Conservation (phyloP, 176 grass and related monocot species). For the Ensete ventricosum region DNA sequence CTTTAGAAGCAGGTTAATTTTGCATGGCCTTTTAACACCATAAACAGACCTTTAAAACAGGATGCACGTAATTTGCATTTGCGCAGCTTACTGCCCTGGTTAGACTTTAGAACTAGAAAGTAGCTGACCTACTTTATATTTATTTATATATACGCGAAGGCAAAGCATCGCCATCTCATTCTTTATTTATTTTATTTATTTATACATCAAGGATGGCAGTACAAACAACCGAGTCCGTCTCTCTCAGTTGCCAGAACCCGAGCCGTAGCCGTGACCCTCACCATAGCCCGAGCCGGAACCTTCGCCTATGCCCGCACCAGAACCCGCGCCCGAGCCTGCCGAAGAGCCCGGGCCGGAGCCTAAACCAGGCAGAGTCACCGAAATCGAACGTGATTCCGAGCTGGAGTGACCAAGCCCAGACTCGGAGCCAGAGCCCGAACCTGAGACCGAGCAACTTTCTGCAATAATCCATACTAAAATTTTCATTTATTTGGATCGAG, state of each 20-base stretch:
- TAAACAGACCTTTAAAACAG: too few species aligned
- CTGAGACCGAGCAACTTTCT: too few species aligned
- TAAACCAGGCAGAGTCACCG: neutral
- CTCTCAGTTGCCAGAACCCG: neutral
- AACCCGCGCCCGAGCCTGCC: constrained; percentile 6
- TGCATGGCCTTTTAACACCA: too few species aligned
- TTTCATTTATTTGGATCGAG: too few species aligned
- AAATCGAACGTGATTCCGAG: constrained; percentile 1
- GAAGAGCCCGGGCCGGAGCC: constrained; percentile 15
- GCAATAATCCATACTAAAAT: too few species aligned
- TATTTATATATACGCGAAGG: too few species aligned
- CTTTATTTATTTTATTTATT: neutral
- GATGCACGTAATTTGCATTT: too few species aligned
- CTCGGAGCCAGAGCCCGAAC: constrained; percentile 33
- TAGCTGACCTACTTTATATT: too few species aligned
- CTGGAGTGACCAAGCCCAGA: constrained; percentile 24
- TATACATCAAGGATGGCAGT: neutral
- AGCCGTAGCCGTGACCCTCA: constrained; percentile 14
- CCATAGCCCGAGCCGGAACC: constrained; percentile 15
- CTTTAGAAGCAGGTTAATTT: too few species aligned
- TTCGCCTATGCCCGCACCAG: constrained; percentile 3
- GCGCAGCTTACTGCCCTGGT: too few species aligned
- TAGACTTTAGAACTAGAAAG: too few species aligned
- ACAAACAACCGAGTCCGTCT: neutral
- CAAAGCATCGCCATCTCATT: neutral